phyloP scores from a whole-genome alignment of 2,329 filamentous ascomycete genomes.

The Gliomastix tumulicola region DNA sequence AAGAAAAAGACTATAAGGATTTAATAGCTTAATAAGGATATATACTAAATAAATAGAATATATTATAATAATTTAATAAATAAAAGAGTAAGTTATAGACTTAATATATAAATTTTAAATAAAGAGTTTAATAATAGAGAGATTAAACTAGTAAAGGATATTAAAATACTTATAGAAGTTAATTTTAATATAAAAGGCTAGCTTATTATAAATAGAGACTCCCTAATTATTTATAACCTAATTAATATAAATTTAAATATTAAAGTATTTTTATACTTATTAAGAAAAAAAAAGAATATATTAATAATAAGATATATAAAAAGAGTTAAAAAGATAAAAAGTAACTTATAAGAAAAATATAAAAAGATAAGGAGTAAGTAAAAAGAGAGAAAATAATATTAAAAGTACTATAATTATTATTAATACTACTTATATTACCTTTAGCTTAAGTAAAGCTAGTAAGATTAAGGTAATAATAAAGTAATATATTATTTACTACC shows the following conservation, averaged over 20 bases:
- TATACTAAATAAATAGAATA: neutral
- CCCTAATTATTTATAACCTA: neutral
- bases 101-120: neutral
- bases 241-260: too few relatives aligned
- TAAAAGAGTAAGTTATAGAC: neutral
- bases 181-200: neutral
- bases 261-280: neutral
- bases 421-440: neutral
- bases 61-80: neutral
- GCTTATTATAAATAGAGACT: neutral
- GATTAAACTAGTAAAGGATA: neutral
- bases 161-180: neutral
- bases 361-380: neutral
- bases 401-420: neutral
- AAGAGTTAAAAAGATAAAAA: neutral
- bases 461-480: neutral
- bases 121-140: neutral
- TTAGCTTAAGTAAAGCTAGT: neutral
- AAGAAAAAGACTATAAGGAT: neutral
- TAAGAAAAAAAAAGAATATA: neutral
- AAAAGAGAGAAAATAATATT: neutral
- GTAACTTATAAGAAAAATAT: neutral
- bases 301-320: neutral
- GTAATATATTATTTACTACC: neutral
- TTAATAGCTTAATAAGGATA: too few relatives aligned